Evolutionary conservation across 2,329 filamentous ascomycete species (phyloP).

Genomic region (Paecilomyces sp.): DNA sequence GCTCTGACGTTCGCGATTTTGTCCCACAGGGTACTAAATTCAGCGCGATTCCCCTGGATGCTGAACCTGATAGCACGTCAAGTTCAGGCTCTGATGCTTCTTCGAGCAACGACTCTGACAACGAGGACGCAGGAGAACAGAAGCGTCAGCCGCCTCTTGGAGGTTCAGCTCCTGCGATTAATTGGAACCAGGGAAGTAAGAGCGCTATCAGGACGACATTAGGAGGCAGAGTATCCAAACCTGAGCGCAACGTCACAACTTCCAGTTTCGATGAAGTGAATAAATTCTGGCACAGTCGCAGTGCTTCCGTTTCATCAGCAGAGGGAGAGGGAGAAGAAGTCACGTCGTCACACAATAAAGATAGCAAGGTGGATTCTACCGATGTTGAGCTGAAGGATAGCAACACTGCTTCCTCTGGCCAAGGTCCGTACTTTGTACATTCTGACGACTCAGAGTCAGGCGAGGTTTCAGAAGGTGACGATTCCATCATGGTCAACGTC

Average conservation of each 20-base stretch:
- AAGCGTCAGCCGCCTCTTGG: slow-evolving; percentile 13
- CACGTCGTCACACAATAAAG: neutral
- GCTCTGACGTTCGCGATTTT: slow-evolving; percentile 25
- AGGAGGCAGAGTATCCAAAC: slow-evolving; percentile 17
- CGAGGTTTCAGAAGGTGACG: slow-evolving; percentile 27
- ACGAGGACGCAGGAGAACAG: slow-evolving; percentile 5
- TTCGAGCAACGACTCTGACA: slow-evolving; percentile 9
- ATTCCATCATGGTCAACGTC: slow-evolving; percentile 38
- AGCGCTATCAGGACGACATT: slow-evolving; percentile 37
- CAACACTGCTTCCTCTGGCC: neutral
- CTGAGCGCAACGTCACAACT: slow-evolving; percentile 9
- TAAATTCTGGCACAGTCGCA: slow-evolving; percentile 30
- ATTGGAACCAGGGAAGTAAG: slow-evolving; percentile 40
- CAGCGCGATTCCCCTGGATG: slow-evolving; percentile 21
- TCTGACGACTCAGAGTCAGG: slow-evolving; percentile 19
- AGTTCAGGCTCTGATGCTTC: slow-evolving; percentile 21
- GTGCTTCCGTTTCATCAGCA: slow-evolving; percentile 20
- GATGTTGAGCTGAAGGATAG: neutral
- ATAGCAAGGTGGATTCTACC: neutral
- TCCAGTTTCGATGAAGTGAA: slow-evolving; percentile 29
- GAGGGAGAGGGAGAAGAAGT: slow-evolving; percentile 7
- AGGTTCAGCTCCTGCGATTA: slow-evolving; percentile 23
- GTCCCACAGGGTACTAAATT: slow-evolving; percentile 30
- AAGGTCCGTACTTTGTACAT: slow-evolving; percentile 13
- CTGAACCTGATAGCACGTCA: slow-evolving; percentile 25